Evolutionary conservation across 2,329 filamentous ascomycete species (phyloP).

Genomic region (Stylonectria norvegica): DNA sequence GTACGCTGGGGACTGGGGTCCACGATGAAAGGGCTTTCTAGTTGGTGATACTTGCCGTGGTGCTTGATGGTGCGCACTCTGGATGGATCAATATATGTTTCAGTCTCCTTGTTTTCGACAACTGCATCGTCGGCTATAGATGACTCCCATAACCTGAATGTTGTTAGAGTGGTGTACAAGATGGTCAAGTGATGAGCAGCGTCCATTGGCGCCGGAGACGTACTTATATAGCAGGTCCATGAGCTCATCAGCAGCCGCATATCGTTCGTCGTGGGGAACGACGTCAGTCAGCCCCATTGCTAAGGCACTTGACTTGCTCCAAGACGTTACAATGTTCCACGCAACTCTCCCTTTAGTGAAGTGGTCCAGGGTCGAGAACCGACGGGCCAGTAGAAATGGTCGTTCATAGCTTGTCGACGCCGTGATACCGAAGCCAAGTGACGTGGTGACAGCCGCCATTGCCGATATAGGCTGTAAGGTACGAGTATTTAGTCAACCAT

Average conservation of each 20-base stretch:
- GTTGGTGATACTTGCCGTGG: constrained; percentile 49
- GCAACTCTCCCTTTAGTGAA: constrained; percentile 7
- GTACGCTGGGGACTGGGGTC: constrained; percentile 49
- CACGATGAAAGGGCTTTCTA: constrained; percentile 6
- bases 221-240: constrained; percentile 8
- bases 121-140: constrained; percentile 8
- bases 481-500: no score
- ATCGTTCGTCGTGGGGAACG: constrained; percentile 7
- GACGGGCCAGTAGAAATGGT: constrained; percentile 7
- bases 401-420: constrained; percentile 47
- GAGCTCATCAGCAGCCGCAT: constrained; percentile 9
- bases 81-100: constrained; percentile 39
- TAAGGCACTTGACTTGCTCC: constrained; percentile 8
- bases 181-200: neutral
- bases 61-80: constrained; percentile 59
- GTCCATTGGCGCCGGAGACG: neutral
- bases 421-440: constrained; percentile 61
- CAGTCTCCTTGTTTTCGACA: constrained; percentile 40
- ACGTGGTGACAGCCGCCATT: constrained; percentile 62
- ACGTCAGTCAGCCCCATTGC: constrained; percentile 7
- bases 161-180: neutral
- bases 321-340: constrained; percentile 12
- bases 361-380: constrained; percentile 9
- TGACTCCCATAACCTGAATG: constrained; percentile 8
- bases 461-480: constrained; percentile 46